A percentile compares a stretch with the other conserved stretches of the same genome.
Evolutionary conservation across 805 yeast genomes (phyloP).

Genomic region (Starmerella etchellsii): DNA sequence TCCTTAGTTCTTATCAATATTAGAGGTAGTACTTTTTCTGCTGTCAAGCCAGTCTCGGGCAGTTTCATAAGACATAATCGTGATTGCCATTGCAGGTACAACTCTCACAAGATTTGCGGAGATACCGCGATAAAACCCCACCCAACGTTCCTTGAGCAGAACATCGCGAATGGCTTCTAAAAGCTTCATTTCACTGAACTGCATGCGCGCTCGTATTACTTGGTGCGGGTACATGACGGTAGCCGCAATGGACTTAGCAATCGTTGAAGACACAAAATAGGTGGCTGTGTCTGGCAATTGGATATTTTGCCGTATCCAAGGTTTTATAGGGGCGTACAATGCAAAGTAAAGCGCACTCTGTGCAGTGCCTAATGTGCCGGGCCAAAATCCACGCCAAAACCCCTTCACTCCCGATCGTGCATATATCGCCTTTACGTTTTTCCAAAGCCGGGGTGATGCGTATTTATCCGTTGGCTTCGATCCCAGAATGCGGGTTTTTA

Average conservation of each 20-base stretch:
- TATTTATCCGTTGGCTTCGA: constrained; percentile 24
- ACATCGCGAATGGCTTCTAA: constrained; percentile 31
- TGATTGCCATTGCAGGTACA: constrained; percentile 84
- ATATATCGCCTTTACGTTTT: constrained; percentile 41
- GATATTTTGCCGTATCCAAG: constrained; percentile 11
- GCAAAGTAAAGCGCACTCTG: constrained; percentile 87
- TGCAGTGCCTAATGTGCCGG: constrained; percentile 66
- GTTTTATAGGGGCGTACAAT: constrained; percentile 66
- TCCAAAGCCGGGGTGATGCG: constrained; percentile 45
- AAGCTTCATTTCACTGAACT: constrained; percentile 29
- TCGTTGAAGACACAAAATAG: constrained; percentile 52
- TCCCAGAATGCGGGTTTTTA: constrained; percentile 80
- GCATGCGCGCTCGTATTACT: constrained; percentile 64
- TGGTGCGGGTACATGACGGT: constrained; percentile 70
- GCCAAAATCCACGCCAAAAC: constrained; percentile 62
- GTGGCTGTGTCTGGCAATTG: constrained; percentile 25
- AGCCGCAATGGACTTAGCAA: constrained; percentile 58
- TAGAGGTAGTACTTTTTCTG: too few relatives aligned
- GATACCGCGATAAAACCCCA: constrained; percentile 75
- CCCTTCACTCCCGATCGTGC: constrained; percentile 45
- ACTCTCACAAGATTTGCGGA: constrained; percentile 68
- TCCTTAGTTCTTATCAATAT: neutral
- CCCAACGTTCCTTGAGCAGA: constrained; percentile 39
- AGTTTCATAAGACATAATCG: constrained; percentile 71
- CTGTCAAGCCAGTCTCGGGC: constrained; percentile 8